phyloP scores from a whole-genome alignment of 495 filamentous ascomycete genomes.

The Neurospora africana region DNA sequence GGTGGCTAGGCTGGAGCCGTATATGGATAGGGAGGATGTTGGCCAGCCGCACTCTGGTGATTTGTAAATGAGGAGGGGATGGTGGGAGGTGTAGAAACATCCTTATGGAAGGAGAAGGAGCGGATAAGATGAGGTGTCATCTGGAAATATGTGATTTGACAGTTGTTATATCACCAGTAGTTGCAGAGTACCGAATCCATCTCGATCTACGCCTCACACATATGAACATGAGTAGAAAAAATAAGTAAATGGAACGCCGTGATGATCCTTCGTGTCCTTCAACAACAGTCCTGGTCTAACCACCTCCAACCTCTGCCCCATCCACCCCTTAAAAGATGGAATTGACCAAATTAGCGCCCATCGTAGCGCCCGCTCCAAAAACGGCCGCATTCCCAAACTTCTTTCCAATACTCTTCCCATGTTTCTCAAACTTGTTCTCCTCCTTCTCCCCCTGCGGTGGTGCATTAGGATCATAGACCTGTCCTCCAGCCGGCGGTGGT shows the following conservation, averaged over 20 bases:
- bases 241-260: background rate
- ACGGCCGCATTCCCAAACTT: conserved; percentile 67
- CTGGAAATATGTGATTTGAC: background rate
- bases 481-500: conserved; percentile 24
- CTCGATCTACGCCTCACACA: background rate
- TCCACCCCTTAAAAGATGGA: conserved; percentile 50
- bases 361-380: conserved; percentile 78
- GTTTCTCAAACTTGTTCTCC: conserved; percentile 39
- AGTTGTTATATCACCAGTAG: background rate
- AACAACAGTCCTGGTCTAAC: background rate
- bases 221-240: background rate
- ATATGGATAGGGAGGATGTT: conserved; percentile 4
- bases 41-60: background rate
- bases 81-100: background rate
- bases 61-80: conserved; percentile 2
- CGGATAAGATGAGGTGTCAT: background rate
- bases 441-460: conserved; percentile 25
- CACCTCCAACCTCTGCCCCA: background rate
- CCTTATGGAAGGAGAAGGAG: background rate
- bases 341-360: conserved; percentile 87
- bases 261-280: background rate
- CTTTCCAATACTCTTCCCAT: conserved; percentile 67
- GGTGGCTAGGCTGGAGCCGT: conserved; percentile 18
- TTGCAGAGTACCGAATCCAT: background rate
- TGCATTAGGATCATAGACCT: conserved; percentile 38